Conservation (phyloP, 148 eudicot species). For the Polygonum aviculare region DNA sequence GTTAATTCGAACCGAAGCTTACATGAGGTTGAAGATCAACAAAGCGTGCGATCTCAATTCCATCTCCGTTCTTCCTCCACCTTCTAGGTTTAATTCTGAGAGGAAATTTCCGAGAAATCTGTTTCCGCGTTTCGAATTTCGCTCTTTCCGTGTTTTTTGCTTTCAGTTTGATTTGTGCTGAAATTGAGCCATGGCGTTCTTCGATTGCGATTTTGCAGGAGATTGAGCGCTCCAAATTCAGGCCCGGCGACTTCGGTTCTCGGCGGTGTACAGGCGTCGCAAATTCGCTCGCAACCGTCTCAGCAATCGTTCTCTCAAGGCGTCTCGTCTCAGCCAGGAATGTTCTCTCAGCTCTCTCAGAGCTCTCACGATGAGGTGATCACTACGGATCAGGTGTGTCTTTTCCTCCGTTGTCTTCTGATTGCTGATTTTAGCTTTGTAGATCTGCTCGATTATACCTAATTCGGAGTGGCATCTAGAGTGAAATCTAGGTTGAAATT, state of each 20-base stretch:
- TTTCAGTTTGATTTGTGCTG: not conserved
- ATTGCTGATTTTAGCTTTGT: not conserved
- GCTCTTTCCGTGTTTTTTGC: not conserved
- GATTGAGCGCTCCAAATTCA: conserved; percentile 25
- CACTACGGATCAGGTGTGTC: conserved; percentile 43
- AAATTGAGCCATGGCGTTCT: not conserved
- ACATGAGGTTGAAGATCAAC: conserved; percentile 87
- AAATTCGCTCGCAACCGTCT: conserved; percentile 49
- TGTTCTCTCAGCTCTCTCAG: conserved; percentile 81
- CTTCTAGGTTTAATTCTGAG: conserved; percentile 36
- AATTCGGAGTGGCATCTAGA: not conserved
- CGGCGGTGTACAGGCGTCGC: conserved; percentile 24
- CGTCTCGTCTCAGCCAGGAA: conserved; percentile 69
- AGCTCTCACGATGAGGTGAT: conserved; percentile 55
- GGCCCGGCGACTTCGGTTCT: conserved; percentile 26
- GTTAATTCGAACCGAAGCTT: not conserved
- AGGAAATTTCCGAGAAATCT: not conserved
- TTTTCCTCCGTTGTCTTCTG: not conserved
- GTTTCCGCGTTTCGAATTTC: not conserved
- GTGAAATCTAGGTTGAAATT: not conserved
- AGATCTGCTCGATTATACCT: conserved; percentile 1
- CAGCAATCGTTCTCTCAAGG: conserved; percentile 88
- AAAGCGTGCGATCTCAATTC: conserved; percentile 94
- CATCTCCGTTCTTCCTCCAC: conserved; percentile 91
- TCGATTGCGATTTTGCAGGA: conserved; percentile 27